Base-by-base conservation (phyloP, 192 early-diverging fungal genomes). In the Diversispora eburnea region DNA sequence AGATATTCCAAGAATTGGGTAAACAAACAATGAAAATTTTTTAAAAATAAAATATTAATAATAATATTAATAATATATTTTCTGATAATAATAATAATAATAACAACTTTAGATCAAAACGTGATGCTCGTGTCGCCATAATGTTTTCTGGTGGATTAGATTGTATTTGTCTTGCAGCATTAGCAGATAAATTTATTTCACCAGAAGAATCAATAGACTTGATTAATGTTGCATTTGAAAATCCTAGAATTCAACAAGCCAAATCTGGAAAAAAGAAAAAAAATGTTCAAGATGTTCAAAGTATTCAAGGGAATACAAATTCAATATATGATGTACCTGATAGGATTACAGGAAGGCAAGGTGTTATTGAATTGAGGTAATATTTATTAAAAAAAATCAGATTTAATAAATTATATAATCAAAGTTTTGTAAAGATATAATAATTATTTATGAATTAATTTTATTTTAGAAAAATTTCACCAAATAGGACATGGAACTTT, bases 111-210 rank as follows among this genome's bases (percentile, higher is more conserved):
- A 84, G 79, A 46, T 62, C 76, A 22, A 25, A 42, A 22, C 71
- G 77, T 42, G 67, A 76, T 13, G 83, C 91, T 39, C 80, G 91
- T 25, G 81, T 95, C 3, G 93, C 84, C 0, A 84, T 97, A 25
- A 75, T 98, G 55, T 98, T 98, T 72, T 97, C 95, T 2, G 96
- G 96, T 19, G 97, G 97, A 15, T 76, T 98, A 8, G 97, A 98
- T 80, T 98, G 97, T 84, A 91, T 93, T 41, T 84, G 86, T 19
- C 82, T 98, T 10, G 95, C 97, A 0, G 94, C 92, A 0, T 83
- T 98, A 6, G 88, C 90, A 4, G 83, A 94, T 74, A 78, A 70
- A 33, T 85, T 91, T 55, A 77, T 97, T 6, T 91, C 94, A 2
- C 51, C 73, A 0, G 77, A 82, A 3, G 93, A 94, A 75, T 85